phyloP scores from a whole-genome alignment of 139 green algal genomes.

The Closterium sp. region DNA sequence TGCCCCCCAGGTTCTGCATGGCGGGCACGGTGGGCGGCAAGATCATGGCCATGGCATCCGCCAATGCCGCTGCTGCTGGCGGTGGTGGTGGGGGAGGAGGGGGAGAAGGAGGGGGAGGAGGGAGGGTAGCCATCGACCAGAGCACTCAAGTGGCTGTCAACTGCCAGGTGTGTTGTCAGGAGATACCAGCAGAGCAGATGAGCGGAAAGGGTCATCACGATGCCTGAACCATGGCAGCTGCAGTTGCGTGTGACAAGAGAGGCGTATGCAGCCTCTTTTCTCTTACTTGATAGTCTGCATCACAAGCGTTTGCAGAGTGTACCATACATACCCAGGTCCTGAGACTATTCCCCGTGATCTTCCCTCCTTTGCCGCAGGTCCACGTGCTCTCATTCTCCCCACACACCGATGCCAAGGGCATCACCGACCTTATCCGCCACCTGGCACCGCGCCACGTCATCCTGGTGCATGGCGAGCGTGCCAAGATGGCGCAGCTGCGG shows the following conservation, averaged over 20 bases:
- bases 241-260: no score
- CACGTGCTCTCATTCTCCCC: conserved; percentile 67
- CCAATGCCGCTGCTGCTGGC: background rate
- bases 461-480: conserved; percentile 71
- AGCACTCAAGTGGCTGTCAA: conserved; percentile 48
- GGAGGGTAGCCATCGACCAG: conserved; percentile 45
- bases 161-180: conserved; percentile 46
- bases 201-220: no score
- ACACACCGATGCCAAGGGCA: conserved; percentile 70
- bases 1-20: conserved; percentile 42
- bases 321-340: background rate
- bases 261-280: no score
- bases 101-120: background rate
- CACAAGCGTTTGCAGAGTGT: background rate
- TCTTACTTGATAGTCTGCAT: background rate
- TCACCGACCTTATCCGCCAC: conserved; percentile 63
- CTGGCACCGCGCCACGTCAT: conserved; percentile 59
- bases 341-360: background rate
- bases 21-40: conserved; percentile 56
- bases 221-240: no score
- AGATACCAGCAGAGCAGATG: no score
- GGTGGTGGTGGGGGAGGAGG: background rate
- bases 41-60: conserved; percentile 27
- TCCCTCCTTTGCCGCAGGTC: conserved; percentile 13
- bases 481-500: conserved; percentile 60